Base-by-base conservation (phyloP, 345 rosid species). In the Corchorus capsularis region DNA sequence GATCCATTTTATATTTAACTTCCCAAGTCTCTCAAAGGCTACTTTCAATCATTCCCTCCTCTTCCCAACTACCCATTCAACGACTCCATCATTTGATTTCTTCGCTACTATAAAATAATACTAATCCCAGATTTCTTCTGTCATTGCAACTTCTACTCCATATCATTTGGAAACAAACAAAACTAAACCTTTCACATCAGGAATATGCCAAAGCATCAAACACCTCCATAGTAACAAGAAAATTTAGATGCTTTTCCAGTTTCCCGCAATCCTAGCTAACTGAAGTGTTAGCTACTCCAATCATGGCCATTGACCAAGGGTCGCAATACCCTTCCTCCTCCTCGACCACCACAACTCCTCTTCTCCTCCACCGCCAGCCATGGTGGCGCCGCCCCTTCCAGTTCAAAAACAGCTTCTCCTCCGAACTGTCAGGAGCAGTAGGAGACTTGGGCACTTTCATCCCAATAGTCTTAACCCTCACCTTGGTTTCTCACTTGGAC, bases 361-460 rank as follows among this genome's bases (percentile, higher is more conserved):
- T 75, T 39, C 71, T 75, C 63, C 71, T 6, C 10, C 54, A 60
- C 43, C 64, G 43, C 12, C 77, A 17, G 43, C 67, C 71, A 56
- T 82, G 90, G 86, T 80, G 87, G 82, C 86, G 76, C 17, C 84
- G 81, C 60, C 85, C 75, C 75, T 84, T 87, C 85, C 80, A 80
- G 11, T 82, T 79, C 45, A 85, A 83, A 69, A 84, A 74, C 74
- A 52, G 66, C 62, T 69, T 90, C 57, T 73, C 88, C 6, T 88
- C 94, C 39, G 97, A 92, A 76, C 82, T 92, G 32, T 92, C 97
- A 69, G 97, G 97, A 4, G 94, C 97, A 3, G 97, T 92, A 3
- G 97, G 97, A 4, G 97, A 92, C 87, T 85, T 92, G 1, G 97
- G 97, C 5, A 92, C 97, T 35, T 92, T 88, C 84, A 92, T 92